Base-by-base conservation (phyloP, 371 early-diverging fungal genomes). In the Fennellomyces sp. region DNA sequence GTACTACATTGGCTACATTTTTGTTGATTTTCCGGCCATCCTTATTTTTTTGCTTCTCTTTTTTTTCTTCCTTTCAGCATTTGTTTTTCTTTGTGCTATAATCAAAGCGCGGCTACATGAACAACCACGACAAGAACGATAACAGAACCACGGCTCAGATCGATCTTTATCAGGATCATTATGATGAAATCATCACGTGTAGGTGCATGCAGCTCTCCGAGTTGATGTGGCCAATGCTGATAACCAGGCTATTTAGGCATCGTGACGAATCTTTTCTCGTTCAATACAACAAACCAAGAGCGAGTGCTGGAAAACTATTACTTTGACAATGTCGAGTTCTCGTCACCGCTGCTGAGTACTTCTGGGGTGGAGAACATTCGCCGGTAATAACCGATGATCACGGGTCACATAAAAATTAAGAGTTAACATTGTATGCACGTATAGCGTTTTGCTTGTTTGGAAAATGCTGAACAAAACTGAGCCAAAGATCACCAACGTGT, bases 321-420 rank as follows among this genome's bases (percentile, higher is more conserved):
- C 48, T 63, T 70, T 21, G 67, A 65, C 15, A 66, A 75, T 38
- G 78, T 78, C 19, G 45, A 59, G 15, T 69, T 74, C 53, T 48
- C 60, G 17, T 83, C 83, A 35, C 86, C 86, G 15, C 66, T 84
- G 15, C 51, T 86, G 55, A 75, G 71, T 7, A 75, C 81, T 17
- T 52, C 69, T 31, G 84, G 84, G 2, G 66, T 74, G 15, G 73
- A 75, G 27, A 86, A 82, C 50, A 86, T 86, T 23, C 78, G 82
- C 12, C 55, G 55, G 55, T 54, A 54, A 51, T 63, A 63, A 72
- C 72, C 62, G 52, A 55, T 41, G 17, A 23, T n/a, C 13, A 19
- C 13, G 50, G 15, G 33, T 31, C 30, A 39, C 10, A 39, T 10
- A n/a, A 39, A 39, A n/a, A 6, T 10, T 15, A 39, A 39, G 15